These are phyloP conservation scores for Phlegmacium glaucopus DNA, from an alignment of 768 basidiomycete species.

Conservation along the genomic window DNA sequence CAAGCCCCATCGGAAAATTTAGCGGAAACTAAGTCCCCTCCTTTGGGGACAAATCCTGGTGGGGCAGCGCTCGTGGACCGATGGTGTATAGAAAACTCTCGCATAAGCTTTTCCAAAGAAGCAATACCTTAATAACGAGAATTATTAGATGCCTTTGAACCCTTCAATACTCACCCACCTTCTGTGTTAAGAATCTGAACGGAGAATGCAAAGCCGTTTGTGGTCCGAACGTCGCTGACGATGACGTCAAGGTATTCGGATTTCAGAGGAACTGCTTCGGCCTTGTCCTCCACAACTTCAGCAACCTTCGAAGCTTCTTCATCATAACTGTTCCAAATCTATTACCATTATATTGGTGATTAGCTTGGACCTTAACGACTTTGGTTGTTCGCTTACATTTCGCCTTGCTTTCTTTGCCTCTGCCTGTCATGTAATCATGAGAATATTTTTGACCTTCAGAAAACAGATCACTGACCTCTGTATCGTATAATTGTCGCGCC, in stretches of 20 bases:
- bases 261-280: conserved; percentile 54
- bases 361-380: not conserved
- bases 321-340: conserved; percentile 90
- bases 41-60: conserved; percentile 73
- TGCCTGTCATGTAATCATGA: conserved; percentile 35
- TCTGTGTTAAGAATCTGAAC: conserved; percentile 92
- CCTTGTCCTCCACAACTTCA: conserved; percentile 41
- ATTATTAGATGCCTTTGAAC: not conserved
- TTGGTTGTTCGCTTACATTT: conserved; percentile 57
- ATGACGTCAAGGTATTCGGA: conserved; percentile 91
- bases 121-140: conserved; percentile 64
- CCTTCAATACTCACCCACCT: conserved; percentile 44
- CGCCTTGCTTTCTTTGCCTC: conserved; percentile 79
- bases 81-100: conserved; percentile 88
- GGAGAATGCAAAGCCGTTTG: conserved; percentile 80
- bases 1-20: conserved; percentile 93
- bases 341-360: not conserved
- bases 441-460: not conserved
- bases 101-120: conserved; percentile 90
- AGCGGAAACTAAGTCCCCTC: conserved; percentile 89
- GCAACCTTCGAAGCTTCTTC: conserved; percentile 54
- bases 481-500: conserved; percentile 75
- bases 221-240: conserved; percentile 79
- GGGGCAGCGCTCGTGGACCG: conserved; percentile 55
- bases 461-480: conserved; percentile 54